phyloP scores from a whole-genome alignment of 2,329 filamentous ascomycete species.

The Pyricularia sp. region DNA sequence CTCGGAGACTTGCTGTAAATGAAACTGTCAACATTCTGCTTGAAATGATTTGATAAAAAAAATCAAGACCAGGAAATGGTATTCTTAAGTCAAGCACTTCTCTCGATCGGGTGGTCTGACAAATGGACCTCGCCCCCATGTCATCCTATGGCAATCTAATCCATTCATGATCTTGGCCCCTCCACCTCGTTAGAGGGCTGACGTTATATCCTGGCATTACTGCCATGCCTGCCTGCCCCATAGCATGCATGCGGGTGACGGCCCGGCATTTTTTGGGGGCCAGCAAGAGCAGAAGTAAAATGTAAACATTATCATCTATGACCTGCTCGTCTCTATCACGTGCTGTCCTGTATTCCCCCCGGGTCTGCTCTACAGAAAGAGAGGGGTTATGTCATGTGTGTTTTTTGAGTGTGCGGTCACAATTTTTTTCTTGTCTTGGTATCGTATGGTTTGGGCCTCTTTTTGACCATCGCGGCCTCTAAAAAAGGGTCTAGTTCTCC shows the following conservation, averaged over 20 bases:
- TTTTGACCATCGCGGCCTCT: background rate
- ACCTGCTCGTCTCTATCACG: background rate
- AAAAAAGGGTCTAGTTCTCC: background rate
- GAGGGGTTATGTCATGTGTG: background rate
- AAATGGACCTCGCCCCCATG: background rate
- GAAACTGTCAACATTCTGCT: background rate
- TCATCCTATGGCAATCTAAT: background rate
- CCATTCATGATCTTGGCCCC: background rate
- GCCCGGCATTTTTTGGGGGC: background rate
- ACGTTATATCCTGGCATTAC: background rate
- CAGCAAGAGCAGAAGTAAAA: background rate
- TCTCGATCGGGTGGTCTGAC: background rate
- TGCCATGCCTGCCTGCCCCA: background rate
- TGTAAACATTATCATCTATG: constrained; percentile 1
- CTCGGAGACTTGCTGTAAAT: background rate
- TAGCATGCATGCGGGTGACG: background rate
- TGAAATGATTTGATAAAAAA: background rate
- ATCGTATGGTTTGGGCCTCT: background rate
- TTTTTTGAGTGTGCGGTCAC: background rate
- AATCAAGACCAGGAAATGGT: background rate
- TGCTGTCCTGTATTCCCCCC: background rate
- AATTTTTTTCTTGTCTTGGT: background rate
- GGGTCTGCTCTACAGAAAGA: background rate
- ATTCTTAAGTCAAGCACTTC: background rate
- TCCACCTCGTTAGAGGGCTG: background rate